Evolutionary conservation across 2,329 filamentous ascomycete species (phyloP), one percentile per base, ranked within the genome.

Genomic region (Ophiobolus disseminans): DNA sequence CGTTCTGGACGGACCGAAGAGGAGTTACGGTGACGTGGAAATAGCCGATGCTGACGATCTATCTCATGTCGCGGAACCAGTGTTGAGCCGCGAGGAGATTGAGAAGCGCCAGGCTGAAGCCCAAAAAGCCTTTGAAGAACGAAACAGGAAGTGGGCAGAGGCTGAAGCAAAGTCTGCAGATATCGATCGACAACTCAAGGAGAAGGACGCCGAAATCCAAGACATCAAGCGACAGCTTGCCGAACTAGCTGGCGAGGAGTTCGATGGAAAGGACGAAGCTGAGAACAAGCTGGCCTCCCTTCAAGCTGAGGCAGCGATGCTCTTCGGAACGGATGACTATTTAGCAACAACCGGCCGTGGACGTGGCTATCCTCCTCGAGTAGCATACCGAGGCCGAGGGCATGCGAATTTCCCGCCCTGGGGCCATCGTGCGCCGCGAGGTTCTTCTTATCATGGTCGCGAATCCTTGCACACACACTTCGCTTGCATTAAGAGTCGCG

Each of bases 1-100:
- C 2, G 13, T 4, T 19, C 58, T 38, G 32, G 28, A 20, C 38
- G 23, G 10, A 3, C 7, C 8, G 16, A 23, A 5, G 19, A 20
- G 35, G 13, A 22, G 9, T 46, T 45, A 46, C 7, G 58, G 55
- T 3, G 58, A 67, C 2, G 63, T 65, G 51, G 55, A 64, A 6
- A 45, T 51, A 22, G 28, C 17, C 14, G 43, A 50, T 5, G 66
- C 35, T 8, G 50, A 57, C n/a, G 40, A 53, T 5, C n/a, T 9
- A 32, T 2, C 17, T 20, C 9, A 7, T 25, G 3, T 26, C 23
- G 3, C 19, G 7, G 77, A 82, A 1, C 81, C 85, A 53, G n/a
- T n/a, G n/a, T 77, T 91, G 8, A 87, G 92, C 62, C 77, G 86
- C 54, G 86, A 88, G 38, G 88, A 89, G 55, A 85, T 93, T 54